These are phyloP conservation scores for Leonotis leonurus DNA, from an alignment of 257 asterid genomes.

Conservation along the genomic window DNA sequence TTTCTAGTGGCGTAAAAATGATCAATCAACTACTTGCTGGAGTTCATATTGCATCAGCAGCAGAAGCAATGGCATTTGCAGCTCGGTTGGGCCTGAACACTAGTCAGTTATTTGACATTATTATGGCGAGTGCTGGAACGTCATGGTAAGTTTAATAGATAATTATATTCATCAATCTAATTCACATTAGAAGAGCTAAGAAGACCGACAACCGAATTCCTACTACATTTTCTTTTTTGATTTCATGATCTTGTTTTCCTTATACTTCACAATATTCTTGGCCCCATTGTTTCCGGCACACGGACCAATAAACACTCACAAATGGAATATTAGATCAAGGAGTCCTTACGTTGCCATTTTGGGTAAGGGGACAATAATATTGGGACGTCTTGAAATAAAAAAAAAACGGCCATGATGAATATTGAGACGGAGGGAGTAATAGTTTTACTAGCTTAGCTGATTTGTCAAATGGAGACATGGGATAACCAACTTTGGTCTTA, in stretches of 20 bases:
- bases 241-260: constrained; percentile 1
- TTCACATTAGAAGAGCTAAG: constrained; percentile 11
- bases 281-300: too few relatives aligned
- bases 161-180: constrained; percentile 2
- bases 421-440: too few relatives aligned
- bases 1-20: constrained; percentile 83
- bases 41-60: constrained; percentile 96
- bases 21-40: constrained; percentile 99
- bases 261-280: too few relatives aligned
- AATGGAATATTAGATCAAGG: too few relatives aligned
- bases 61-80: constrained; percentile 93
- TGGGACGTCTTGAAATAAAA: too few relatives aligned
- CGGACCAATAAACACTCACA: too few relatives aligned
- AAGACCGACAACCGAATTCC: constrained; percentile 5
- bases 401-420: too few relatives aligned
- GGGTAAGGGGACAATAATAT: too few relatives aligned
- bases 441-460: neutral
- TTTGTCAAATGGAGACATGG: neutral
- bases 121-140: constrained; percentile 68
- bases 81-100: constrained; percentile 88
- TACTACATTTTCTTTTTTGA: neutral
- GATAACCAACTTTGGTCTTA: neutral
- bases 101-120: constrained; percentile 68
- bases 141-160: constrained; percentile 58
- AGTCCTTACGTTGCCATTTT: too few relatives aligned